Percentiles rank a stretch among this genome's conserved stretches.
Conservation (phyloP, 495 filamentous ascomycete genomes). For the Apiosordaria backusii region DNA sequence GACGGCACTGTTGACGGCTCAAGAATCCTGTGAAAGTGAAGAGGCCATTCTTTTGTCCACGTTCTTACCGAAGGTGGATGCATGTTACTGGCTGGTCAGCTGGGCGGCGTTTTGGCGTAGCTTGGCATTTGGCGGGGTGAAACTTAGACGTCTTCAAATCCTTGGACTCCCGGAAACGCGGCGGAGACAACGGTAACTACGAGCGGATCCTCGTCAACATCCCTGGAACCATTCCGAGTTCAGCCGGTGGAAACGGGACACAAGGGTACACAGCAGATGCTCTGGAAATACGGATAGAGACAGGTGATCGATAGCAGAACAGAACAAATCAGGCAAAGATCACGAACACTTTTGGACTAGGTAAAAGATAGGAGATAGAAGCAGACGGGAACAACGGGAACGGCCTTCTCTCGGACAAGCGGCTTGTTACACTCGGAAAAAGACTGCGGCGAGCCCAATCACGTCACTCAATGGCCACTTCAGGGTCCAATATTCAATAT, state of each 20-base stretch:
- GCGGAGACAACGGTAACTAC: neutral
- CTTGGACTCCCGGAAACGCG: neutral
- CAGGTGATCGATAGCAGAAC: too few species aligned
- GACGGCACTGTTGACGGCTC: too few species aligned
- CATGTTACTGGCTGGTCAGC: neutral
- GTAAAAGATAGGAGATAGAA: too few species aligned
- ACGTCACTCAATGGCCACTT: conserved; percentile 6
- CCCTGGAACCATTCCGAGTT: conserved; percentile 3
- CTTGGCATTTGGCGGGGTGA: conserved; percentile 1
- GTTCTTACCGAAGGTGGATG: neutral
- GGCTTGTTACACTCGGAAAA: neutral
- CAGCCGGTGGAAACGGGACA: conserved; percentile 2
- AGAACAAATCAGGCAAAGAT: too few species aligned
- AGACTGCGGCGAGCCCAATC: neutral
- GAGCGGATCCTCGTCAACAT: neutral
- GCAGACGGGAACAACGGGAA: too few species aligned
- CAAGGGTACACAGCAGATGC: neutral
- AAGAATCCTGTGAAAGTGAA: too few species aligned
- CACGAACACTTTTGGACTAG: too few species aligned
- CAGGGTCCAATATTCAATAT: neutral
- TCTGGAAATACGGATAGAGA: neutral
- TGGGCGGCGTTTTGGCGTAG: conserved; percentile 1
- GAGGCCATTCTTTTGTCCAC: neutral
- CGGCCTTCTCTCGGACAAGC: neutral
- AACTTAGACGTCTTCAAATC: neutral